Percentiles rank a stretch among this genome's conserved stretches.
Evolutionary conservation across 2,329 filamentous ascomycete genomes (phyloP).

Genomic region (Aureobasidium sp.): DNA sequence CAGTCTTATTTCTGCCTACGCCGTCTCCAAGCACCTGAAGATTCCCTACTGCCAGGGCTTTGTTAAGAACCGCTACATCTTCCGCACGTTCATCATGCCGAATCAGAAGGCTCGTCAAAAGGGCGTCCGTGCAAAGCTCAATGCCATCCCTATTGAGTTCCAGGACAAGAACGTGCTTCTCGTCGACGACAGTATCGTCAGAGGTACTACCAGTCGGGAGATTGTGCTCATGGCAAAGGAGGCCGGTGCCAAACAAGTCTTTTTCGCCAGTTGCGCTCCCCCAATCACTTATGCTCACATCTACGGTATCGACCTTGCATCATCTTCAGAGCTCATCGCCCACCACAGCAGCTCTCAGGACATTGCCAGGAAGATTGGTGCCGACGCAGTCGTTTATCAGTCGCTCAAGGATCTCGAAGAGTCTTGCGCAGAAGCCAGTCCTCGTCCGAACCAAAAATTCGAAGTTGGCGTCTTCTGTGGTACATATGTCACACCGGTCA

Average conservation of each 20-base stretch:
- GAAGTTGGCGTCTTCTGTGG: slow-evolving; percentile 91
- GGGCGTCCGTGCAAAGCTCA: slow-evolving; percentile 82
- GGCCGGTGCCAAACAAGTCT: slow-evolving; percentile 71
- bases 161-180: slow-evolving; percentile 69
- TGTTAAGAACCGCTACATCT: slow-evolving; percentile 84
- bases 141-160: slow-evolving; percentile 79
- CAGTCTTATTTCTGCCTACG: slow-evolving; percentile 69
- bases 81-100: slow-evolving; percentile 81
- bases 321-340: slow-evolving; percentile 61
- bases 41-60: slow-evolving; percentile 76
- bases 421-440: slow-evolving; percentile 65
- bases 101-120: slow-evolving; percentile 74
- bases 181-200: slow-evolving; percentile 84
- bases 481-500: slow-evolving; percentile 73
- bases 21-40: slow-evolving; percentile 63
- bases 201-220: slow-evolving; percentile 72
- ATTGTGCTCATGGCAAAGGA: slow-evolving; percentile 80
- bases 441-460: slow-evolving; percentile 56
- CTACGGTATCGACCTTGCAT: slow-evolving; percentile 71
- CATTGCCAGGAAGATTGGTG: slow-evolving; percentile 61
- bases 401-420: slow-evolving; percentile 69
- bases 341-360: slow-evolving; percentile 54
- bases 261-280: slow-evolving; percentile 75
- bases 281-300: slow-evolving; percentile 79
- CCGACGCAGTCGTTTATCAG: slow-evolving; percentile 70